Evolutionary conservation across 1,284 basidiomycete genomes (phyloP).

Genomic region (Puccinia triticina): DNA sequence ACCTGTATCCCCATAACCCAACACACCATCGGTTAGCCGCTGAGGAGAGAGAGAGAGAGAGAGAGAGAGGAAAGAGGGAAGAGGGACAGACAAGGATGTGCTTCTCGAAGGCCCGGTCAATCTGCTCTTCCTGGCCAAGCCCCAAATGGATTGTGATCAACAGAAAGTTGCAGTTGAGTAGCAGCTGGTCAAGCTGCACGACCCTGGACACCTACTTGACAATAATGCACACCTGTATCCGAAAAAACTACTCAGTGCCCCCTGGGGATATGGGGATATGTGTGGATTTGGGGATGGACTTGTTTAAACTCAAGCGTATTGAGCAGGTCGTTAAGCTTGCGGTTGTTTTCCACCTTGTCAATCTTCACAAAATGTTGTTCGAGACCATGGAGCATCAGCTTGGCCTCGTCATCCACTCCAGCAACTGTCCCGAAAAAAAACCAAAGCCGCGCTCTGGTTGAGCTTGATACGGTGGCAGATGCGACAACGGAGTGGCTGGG

Average conservation of each 20-base stretch:
- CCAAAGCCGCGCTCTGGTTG: too few species aligned
- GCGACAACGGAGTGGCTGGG: too few species aligned
- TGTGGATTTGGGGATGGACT: slow-evolving; percentile 66
- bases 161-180: slow-evolving; percentile 98
- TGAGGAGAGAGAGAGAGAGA: too few species aligned
- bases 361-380: slow-evolving; percentile 98
- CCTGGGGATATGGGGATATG: too few species aligned
- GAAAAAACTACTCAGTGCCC: too few species aligned
- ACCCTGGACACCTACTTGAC: slow-evolving; percentile 97
- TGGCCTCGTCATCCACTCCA: slow-evolving; percentile 99
- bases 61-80: neutral
- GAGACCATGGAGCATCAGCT: slow-evolving; percentile 94
- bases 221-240: slow-evolving; percentile 99
- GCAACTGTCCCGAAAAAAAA: slow-evolving; percentile 69
- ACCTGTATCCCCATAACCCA: too few species aligned
- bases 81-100: slow-evolving; percentile 70
- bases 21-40: too few species aligned
- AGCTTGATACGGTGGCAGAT: too few species aligned
- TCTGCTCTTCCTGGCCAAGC: slow-evolving; percentile 91
- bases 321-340: slow-evolving; percentile 94
- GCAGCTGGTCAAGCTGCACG: slow-evolving; percentile 90
- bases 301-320: slow-evolving; percentile 99
- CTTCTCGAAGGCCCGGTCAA: slow-evolving; percentile 95
- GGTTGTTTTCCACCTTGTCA: slow-evolving; percentile 92
- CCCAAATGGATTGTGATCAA: slow-evolving; percentile 97